phyloP scores from a whole-genome alignment of 257 asterid species.

The Fraxinus americana region DNA sequence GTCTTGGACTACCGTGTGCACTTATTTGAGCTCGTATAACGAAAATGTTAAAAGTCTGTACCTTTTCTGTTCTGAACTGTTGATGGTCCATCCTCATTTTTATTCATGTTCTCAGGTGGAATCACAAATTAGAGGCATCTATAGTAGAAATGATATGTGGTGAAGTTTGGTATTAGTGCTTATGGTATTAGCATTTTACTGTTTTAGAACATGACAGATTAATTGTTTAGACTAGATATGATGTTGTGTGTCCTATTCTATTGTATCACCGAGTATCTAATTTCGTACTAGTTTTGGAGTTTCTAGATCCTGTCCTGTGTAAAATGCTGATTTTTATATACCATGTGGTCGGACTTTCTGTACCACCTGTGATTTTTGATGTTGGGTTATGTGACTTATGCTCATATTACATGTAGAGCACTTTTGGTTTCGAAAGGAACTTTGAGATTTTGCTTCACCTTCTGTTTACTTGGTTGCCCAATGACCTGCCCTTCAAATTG shows the following conservation, averaged over 20 bases:
- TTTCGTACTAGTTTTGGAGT: not conserved
- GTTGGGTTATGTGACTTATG: not conserved
- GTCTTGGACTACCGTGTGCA: not conserved
- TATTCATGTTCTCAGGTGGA: not conserved
- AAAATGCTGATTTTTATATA: not conserved
- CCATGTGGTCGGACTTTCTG: not conserved
- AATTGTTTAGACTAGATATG: not conserved
- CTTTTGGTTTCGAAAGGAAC: not conserved
- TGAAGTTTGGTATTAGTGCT: not conserved
- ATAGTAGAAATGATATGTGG: not conserved
- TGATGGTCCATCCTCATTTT: not conserved
- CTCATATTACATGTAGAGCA: not conserved
- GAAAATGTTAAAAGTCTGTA: not conserved
- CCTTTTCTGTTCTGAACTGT: not conserved
- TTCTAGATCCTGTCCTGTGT: not conserved
- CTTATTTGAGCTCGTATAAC: not conserved
- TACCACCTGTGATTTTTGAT: not conserved
- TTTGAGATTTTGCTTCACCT: not conserved
- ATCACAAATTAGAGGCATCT: not conserved
- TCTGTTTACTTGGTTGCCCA: constrained; percentile 1
- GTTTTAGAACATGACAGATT: too few relatives aligned
- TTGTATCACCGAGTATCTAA: not conserved
- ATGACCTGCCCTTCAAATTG: not conserved
- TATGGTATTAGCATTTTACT: too few relatives aligned
- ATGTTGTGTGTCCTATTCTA: not conserved